Evolutionary conservation across 2,329 filamentous ascomycete genomes (phyloP).

Genomic region (Daldinia sp.): DNA sequence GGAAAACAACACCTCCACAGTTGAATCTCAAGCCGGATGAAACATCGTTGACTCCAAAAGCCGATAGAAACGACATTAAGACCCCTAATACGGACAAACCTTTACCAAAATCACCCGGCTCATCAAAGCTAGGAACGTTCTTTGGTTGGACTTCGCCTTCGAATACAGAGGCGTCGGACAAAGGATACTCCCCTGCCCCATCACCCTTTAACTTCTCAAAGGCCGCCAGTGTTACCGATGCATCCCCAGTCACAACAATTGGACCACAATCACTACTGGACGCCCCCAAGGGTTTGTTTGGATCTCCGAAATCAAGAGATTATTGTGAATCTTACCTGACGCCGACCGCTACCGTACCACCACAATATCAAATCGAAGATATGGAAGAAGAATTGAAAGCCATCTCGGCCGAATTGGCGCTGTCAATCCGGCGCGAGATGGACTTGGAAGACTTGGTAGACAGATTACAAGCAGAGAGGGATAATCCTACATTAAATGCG

Average conservation of each 20-base stretch:
- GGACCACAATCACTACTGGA: constrained; percentile 50
- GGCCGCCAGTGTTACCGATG: constrained; percentile 52
- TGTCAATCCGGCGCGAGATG: constrained; percentile 94
- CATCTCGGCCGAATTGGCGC: constrained; percentile 90
- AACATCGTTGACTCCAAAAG: constrained; percentile 40
- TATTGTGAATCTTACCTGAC: constrained; percentile 62
- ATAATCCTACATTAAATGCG: constrained; percentile 63
- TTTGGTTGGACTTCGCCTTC: constrained; percentile 64
- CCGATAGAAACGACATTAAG: constrained; percentile 42
- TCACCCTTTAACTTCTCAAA: constrained; percentile 59
- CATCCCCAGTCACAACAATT: constrained; percentile 51
- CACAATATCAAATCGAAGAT: constrained; percentile 73
- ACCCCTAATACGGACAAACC: constrained; percentile 61
- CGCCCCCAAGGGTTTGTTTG: constrained; percentile 52
- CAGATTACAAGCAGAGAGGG: constrained; percentile 79
- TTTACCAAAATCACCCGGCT: constrained; percentile 61
- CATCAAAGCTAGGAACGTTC: constrained; percentile 59
- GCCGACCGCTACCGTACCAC: constrained; percentile 50
- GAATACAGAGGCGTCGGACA: constrained; percentile 60
- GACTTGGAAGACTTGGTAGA: constrained; percentile 96
- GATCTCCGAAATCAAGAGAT: constrained; percentile 54
- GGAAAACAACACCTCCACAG: constrained; percentile 61
- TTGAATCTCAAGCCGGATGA: constrained; percentile 58
- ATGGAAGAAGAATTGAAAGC: constrained; percentile 94
- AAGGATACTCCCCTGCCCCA: constrained; percentile 55